Evolutionary conservation across 352 stramenopile genomes (phyloP).

Genomic region (Aphanomyces invadans): DNA sequence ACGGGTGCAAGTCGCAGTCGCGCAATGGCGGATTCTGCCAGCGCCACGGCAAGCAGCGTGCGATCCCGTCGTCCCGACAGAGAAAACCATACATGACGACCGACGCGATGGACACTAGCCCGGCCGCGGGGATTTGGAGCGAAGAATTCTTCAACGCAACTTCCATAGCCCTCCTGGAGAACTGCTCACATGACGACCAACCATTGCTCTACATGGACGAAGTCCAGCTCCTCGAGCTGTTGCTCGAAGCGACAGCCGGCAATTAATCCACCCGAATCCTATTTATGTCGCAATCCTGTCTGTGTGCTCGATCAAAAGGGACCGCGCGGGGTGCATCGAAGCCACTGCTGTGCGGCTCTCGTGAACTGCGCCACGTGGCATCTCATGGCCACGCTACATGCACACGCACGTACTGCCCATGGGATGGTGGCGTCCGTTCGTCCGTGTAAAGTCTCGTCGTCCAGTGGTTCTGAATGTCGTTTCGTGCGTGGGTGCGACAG

Average conservation of each 20-base stretch:
- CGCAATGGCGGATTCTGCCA: conserved; percentile 14
- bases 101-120: too few species aligned
- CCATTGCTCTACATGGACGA: neutral
- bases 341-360: too few species aligned
- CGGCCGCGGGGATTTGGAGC: neutral
- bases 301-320: too few species aligned
- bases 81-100: too few species aligned
- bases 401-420: too few species aligned
- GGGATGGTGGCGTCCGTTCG: too few species aligned
- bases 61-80: neutral
- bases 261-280: neutral
- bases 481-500: too few species aligned
- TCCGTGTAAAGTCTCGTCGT: too few species aligned
- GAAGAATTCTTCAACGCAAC: neutral
- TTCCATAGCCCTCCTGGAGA: neutral
- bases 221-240: neutral
- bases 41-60: conserved; percentile 5
- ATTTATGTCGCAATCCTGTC: neutral
- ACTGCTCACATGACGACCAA: neutral
- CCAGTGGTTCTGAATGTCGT: too few species aligned
- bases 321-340: too few species aligned
- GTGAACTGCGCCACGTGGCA: too few species aligned
- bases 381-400: too few species aligned
- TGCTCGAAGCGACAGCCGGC: neutral
- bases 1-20: conserved; percentile 1